Evolutionary conservation across 202 grass and related monocot species (phyloP).

Genomic region (Brachypodium distachyon): DNA sequence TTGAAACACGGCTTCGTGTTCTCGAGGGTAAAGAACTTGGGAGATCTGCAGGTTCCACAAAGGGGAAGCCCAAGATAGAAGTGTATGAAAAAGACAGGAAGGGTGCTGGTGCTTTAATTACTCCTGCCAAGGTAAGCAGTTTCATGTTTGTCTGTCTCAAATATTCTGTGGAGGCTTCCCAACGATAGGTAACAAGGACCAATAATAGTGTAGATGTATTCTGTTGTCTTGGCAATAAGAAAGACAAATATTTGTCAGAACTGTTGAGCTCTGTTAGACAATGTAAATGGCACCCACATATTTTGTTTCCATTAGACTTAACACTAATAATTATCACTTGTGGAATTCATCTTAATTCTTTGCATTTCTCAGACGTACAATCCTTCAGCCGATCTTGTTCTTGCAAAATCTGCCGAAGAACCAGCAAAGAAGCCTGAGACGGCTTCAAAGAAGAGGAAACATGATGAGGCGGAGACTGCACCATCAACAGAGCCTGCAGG

Average conservation of each 20-base stretch:
- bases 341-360: constrained; percentile 4
- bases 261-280: background rate
- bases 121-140: constrained; percentile 55
- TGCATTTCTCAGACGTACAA: constrained; percentile 60
- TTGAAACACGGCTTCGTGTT: constrained; percentile 62
- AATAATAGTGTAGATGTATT: background rate
- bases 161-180: background rate
- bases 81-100: constrained; percentile 69
- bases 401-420: constrained; percentile 26
- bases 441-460: constrained; percentile 77
- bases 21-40: constrained; percentile 66
- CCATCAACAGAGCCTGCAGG: background rate
- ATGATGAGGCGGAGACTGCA: constrained; percentile 12
- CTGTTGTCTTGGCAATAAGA: background rate
- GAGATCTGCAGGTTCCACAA: constrained; percentile 50
- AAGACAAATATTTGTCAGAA: background rate
- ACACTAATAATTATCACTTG: background rate
- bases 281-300: background rate
- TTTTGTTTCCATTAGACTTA: background rate
- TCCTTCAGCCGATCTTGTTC: constrained; percentile 57
- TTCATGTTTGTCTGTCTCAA: background rate
- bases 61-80: constrained; percentile 66
- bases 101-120: constrained; percentile 63
- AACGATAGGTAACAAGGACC: background rate
- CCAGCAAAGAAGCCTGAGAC: constrained; percentile 41